Evolutionary conservation across 163 green algal genomes (phyloP).

Genomic region (Chloroidium sp.): DNA sequence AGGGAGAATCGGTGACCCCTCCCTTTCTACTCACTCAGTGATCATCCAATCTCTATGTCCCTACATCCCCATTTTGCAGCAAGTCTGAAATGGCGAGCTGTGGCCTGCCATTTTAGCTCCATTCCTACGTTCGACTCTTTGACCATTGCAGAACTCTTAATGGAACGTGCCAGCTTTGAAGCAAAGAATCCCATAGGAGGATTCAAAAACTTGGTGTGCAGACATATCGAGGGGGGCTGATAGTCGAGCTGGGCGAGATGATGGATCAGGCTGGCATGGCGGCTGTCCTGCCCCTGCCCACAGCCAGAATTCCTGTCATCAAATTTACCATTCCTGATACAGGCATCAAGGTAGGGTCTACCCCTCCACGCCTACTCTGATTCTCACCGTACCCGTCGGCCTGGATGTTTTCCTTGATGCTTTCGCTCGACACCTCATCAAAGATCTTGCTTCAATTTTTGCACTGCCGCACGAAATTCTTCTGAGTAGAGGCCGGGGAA

Average conservation of each 20-base stretch:
- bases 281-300: constrained; percentile 51
- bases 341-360: constrained; percentile 29
- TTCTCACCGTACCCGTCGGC: too few species aligned
- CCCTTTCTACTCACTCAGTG: too few species aligned
- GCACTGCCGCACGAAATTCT: too few species aligned
- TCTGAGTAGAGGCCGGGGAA: too few species aligned
- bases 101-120: too few species aligned
- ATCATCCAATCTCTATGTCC: too few species aligned
- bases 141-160: not conserved
- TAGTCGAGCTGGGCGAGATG: constrained; percentile 46
- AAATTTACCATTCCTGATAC: constrained; percentile 61
- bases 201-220: constrained; percentile 11
- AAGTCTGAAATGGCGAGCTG: too few species aligned
- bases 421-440: too few species aligned
- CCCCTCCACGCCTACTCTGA: too few species aligned
- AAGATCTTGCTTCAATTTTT: too few species aligned
- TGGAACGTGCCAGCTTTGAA: not conserved
- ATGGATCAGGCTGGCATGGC: constrained; percentile 37
- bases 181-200: not conserved
- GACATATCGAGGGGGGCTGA: constrained; percentile 37
- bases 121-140: not conserved
- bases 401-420: too few species aligned
- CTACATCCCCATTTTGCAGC: too few species aligned
- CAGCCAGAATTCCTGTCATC: constrained; percentile 74
- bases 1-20: constrained; percentile 23